These are phyloP conservation scores for Pseudozyma pruni DNA, from an alignment of 1,284 basidiomycete genomes.

Conservation along the genomic window DNA sequence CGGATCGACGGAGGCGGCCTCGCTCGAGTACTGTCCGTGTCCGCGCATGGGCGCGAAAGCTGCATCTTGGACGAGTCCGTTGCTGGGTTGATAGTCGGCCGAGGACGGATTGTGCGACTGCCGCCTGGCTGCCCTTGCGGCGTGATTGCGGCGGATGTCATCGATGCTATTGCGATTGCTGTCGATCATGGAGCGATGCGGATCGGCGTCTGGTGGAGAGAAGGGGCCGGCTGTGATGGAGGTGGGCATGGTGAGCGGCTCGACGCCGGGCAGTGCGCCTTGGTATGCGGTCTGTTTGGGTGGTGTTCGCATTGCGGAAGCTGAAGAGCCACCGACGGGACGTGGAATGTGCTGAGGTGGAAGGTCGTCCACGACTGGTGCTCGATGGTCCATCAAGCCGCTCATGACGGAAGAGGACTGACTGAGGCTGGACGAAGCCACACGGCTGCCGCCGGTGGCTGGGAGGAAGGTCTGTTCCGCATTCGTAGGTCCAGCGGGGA, in stretches of 20 bases:
- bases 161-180: constrained; percentile 60
- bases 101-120: constrained; percentile 25
- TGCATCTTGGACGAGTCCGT: constrained; percentile 29
- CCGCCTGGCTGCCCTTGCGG: constrained; percentile 45
- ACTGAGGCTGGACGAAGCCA: constrained; percentile 1
- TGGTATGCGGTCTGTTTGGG: constrained; percentile 18
- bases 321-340: constrained; percentile 22
- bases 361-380: constrained; percentile 14
- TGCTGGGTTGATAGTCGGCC: constrained; percentile 9
- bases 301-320: constrained; percentile 25
- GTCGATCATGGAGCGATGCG: constrained; percentile 53
- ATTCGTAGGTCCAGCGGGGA: constrained; percentile 24
- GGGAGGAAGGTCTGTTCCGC: constrained; percentile 38
- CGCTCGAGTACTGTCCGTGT: constrained; percentile 26
- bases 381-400: constrained; percentile 20
- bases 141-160: constrained; percentile 58
- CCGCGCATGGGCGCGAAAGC: constrained; percentile 23
- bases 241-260: constrained; percentile 24
- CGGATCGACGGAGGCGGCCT: constrained; percentile 25
- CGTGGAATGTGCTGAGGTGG: constrained; percentile 60
- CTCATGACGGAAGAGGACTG: constrained; percentile 1
- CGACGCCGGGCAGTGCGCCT: constrained; percentile 4
- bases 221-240: constrained; percentile 33
- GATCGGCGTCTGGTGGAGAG: constrained; percentile 52
- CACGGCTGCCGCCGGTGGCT: constrained; percentile 10